Conservation (phyloP, 768 basidiomycete genomes). For the Coprinellus micaceus region DNA sequence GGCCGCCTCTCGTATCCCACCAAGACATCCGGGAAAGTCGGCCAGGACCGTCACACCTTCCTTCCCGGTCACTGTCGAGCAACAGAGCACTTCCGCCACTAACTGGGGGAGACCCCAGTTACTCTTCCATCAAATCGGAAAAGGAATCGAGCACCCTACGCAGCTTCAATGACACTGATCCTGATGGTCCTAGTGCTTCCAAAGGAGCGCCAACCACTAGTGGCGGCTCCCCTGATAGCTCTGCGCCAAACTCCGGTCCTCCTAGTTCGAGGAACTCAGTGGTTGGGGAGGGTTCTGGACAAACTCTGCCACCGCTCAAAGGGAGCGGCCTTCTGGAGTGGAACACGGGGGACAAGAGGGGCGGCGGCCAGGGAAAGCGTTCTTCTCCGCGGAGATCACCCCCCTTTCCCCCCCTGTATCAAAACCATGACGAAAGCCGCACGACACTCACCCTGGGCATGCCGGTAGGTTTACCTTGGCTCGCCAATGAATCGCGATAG, state of each 20-base stretch:
- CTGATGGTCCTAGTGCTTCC: constrained; percentile 2
- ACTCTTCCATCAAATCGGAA: constrained; percentile 8
- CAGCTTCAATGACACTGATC: not conserved
- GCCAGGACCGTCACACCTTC: not conserved
- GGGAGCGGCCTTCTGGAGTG: constrained; percentile 69
- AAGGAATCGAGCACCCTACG: not conserved
- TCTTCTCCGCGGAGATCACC: constrained; percentile 28
- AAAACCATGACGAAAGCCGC: constrained; percentile 27
- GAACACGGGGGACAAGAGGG: constrained; percentile 23
- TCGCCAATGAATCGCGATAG: constrained; percentile 59
- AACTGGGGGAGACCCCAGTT: not conserved
- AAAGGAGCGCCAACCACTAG: not conserved
- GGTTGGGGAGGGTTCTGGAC: constrained; percentile 26
- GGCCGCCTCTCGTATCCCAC: too few species aligned
- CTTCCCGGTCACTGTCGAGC: too few species aligned
- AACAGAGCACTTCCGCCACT: constrained; percentile 4
- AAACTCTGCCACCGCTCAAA: constrained; percentile 68
- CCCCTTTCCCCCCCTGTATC: constrained; percentile 16
- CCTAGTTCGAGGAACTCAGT: constrained; percentile 13
- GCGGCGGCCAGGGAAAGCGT: constrained; percentile 19
- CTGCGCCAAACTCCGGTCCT: constrained; percentile 5
- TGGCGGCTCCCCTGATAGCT: not conserved
- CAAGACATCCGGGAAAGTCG: not conserved
- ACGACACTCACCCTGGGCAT: constrained; percentile 36
- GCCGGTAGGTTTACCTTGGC: constrained; percentile 69